Percentiles rank a stretch among this genome's conserved stretches.
Evolutionary conservation across 345 rosid genomes (phyloP).

Genomic region (Clausena lansium): DNA sequence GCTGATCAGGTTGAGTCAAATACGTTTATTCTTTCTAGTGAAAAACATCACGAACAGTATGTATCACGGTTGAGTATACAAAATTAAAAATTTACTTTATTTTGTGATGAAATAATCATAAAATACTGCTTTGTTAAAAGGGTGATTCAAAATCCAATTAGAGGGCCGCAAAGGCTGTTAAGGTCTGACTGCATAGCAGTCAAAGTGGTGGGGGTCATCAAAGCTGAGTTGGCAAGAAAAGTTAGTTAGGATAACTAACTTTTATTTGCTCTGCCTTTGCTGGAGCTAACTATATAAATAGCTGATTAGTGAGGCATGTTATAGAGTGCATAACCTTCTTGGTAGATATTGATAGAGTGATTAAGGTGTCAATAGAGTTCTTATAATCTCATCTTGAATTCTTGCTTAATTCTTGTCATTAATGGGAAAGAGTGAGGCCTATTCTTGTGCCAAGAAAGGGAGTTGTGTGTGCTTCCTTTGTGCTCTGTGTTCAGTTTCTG

Average conservation of each 20-base stretch:
- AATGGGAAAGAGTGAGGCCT: neutral
- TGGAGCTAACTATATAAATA: neutral
- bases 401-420: neutral
- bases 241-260: neutral
- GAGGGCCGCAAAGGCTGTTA: too few species aligned
- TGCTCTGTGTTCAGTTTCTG: neutral
- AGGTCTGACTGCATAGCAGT: neutral
- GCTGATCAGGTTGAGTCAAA: conserved; percentile 11
- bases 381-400: neutral
- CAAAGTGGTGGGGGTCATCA: neutral
- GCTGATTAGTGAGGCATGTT: neutral
- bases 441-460: neutral
- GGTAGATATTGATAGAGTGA: neutral
- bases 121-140: neutral
- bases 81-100: neutral
- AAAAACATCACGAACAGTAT: neutral
- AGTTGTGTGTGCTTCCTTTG: neutral
- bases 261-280: neutral
- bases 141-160: neutral
- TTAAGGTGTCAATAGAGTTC: neutral
- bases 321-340: neutral
- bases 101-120: neutral
- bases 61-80: conserved; percentile 11
- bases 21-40: conserved; percentile 5
- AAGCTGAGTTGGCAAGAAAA: neutral